phyloP scores from a whole-genome alignment of 148 eudicot genomes.

The Fallopia convolvulus region DNA sequence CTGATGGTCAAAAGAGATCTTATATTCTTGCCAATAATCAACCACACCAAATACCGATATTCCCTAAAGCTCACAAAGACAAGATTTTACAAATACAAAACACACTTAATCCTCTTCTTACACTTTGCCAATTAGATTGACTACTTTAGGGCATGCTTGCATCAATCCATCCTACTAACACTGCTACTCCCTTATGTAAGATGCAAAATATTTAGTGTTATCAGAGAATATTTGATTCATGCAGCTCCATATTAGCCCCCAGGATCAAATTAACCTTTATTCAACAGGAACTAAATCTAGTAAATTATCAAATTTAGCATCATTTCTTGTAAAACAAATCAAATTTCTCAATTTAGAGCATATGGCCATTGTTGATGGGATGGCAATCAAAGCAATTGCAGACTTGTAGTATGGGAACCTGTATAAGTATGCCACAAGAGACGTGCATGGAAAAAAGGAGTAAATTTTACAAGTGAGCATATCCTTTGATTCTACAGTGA shows the following conservation, averaged over 20 bases:
- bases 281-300: background rate
- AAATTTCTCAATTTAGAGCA: background rate
- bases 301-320: background rate
- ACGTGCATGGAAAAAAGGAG: background rate
- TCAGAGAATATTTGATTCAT: background rate
- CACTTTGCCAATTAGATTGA: background rate
- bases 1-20: background rate
- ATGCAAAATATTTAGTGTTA: background rate
- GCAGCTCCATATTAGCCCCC: background rate
- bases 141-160: background rate
- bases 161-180: background rate
- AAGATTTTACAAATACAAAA: background rate
- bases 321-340: background rate
- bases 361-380: background rate
- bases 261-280: background rate
- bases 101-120: conserved; percentile 1
- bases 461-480: background rate
- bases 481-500: background rate
- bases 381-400: conserved; percentile 2
- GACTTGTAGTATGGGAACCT: background rate
- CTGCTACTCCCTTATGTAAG: background rate
- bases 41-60: background rate
- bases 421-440: background rate
- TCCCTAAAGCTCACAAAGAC: background rate
- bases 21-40: background rate